These are phyloP conservation scores for Salvia sclarea DNA, from an alignment of 305 asterid species.

Conservation along the genomic window DNA sequence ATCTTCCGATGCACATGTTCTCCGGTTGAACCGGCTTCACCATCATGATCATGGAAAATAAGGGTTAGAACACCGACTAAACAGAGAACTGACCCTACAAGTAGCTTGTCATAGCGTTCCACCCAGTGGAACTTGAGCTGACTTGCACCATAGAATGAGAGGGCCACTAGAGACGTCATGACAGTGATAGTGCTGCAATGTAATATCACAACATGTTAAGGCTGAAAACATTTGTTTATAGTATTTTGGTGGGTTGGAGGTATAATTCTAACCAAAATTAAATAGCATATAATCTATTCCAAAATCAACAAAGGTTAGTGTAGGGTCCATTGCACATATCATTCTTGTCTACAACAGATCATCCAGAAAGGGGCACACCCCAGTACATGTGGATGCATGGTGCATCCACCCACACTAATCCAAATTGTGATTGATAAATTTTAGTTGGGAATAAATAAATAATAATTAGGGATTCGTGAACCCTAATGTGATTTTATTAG, in stretches of 20 bases:
- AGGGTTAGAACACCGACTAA: constrained; percentile 88
- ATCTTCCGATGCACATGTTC: constrained; percentile 70
- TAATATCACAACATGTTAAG: constrained; percentile 18
- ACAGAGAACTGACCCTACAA: constrained; percentile 89
- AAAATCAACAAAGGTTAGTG: background rate
- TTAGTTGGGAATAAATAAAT: background rate
- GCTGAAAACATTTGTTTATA: background rate
- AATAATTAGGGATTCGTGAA: background rate
- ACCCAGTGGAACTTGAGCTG: constrained; percentile 97
- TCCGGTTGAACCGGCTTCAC: constrained; percentile 40
- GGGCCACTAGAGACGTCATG: constrained; percentile 95
- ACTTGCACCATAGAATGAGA: constrained; percentile 97
- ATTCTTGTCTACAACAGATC: background rate
- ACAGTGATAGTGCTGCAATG: constrained; percentile 85
- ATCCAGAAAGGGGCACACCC: background rate
- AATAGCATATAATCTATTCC: constrained; percentile 10
- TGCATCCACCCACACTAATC: too few relatives aligned
- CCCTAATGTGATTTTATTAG: background rate
- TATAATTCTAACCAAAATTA: background rate
- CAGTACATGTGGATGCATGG: too few relatives aligned
- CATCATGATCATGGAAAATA: constrained; percentile 73
- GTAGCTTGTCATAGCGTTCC: constrained; percentile 92
- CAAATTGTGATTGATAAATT: too few relatives aligned
- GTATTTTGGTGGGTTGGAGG: background rate
- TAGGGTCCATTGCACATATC: constrained; percentile 1